Evolutionary conservation across 805 yeast genomes (phyloP), one percentile per base, ranked within the genome.

Genomic region (Teunomyces panamensis): DNA sequence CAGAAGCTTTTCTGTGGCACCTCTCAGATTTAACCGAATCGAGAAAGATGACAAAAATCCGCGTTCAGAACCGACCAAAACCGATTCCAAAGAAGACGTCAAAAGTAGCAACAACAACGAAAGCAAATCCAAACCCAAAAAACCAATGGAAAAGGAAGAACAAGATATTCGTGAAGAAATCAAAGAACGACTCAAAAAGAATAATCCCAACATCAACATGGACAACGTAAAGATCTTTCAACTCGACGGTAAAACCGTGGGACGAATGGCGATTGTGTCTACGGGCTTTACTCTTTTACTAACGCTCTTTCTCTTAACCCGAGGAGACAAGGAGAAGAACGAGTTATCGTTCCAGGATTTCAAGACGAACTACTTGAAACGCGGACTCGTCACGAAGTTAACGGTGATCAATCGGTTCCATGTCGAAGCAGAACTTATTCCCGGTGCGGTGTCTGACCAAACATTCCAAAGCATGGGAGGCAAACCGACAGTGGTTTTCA

Each of bases 281-380:
- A 56, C 56, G 7, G 46, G 52, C 4, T 47, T 58, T 30, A 55
- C 57, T 9, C 53, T 63, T 4, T 43, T 66, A 4, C 53, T 63
- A 34, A 56, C 60, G 24, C 47, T 63, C 0, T 48, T 59, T 27
- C 34, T 56, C 9, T 29, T 55, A 33, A 48, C 50, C 14, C 39
- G 52, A 9, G 34, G 30, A 41, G 45, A 49, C 24, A 50, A 37
- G 36, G 59, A 58, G 32, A 52, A 48, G 36, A 62, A 68, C 46
- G 71, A 68, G 47, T 62, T 71, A 45, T 67, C 91, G 1, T 85
- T 84, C 74, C 96, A 89, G 69, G 96, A 89, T 60, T 90, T 91
- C 74, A 85, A 86, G 63, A 75, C 84, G n/a, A 80, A 84, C 49
- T 84, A 86, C 55, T 71, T 91, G 28, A 89, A 85, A 52, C 81